Evolutionary conservation across 2,329 filamentous ascomycete genomes (phyloP).

Genomic region (Neonectria neomacrospora): DNA sequence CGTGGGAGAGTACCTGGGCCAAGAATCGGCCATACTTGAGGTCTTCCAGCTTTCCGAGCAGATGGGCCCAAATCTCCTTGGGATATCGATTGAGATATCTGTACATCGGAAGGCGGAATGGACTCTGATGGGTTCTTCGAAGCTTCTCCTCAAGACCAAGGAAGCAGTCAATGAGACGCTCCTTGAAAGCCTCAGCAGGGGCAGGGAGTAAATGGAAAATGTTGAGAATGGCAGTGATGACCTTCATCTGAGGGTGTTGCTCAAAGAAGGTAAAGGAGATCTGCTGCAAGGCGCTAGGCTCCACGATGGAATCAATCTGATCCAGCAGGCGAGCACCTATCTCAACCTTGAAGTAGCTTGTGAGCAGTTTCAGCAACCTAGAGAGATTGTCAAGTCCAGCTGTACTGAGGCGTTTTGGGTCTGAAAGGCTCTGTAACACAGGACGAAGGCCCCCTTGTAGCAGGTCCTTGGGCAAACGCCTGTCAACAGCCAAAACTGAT

Average conservation of each 20-base stretch:
- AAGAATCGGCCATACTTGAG: conserved; percentile 91
- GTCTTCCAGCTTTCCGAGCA: conserved; percentile 83
- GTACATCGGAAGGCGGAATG: conserved; percentile 89
- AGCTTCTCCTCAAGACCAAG: conserved; percentile 87
- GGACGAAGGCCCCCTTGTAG: conserved; percentile 93
- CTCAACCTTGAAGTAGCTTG: conserved; percentile 99
- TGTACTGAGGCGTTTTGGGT: conserved; percentile 88
- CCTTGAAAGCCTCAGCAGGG: conserved; percentile 90
- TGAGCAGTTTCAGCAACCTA: conserved; percentile 87
- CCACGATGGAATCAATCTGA: conserved; percentile 91
- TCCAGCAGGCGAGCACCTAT: conserved; percentile 94
- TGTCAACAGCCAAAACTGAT: conserved; percentile 86
- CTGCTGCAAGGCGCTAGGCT: conserved; percentile 81
- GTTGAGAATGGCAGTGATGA: conserved; percentile 93
- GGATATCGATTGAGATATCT: conserved; percentile 95
- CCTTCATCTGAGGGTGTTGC: conserved; percentile 91
- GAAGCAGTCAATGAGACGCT: conserved; percentile 88
- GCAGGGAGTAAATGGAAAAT: conserved; percentile 96
- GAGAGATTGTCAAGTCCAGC: conserved; percentile 92
- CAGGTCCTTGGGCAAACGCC: conserved; percentile 93
- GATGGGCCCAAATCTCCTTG: conserved; percentile 84
- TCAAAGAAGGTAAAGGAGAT: conserved; percentile 96
- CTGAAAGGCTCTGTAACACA: conserved; percentile 95
- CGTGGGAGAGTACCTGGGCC: conserved; percentile 83
- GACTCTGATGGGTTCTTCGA: conserved; percentile 87